Evolutionary conservation across 164 flowering plant species (phyloP).

Genomic region (Magnolia kwangsiensis): DNA sequence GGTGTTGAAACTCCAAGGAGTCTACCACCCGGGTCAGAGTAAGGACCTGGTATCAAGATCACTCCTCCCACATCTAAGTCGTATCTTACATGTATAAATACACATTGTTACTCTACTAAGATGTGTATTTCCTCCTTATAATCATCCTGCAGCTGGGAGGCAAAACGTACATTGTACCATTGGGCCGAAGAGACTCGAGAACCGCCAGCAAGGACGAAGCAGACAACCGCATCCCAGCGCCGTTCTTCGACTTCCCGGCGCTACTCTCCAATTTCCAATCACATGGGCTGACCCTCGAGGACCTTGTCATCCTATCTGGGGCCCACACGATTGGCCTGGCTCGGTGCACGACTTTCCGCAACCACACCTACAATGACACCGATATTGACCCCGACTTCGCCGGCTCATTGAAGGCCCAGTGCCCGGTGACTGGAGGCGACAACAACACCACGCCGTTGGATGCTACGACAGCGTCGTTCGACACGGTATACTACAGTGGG

Average conservation of each 20-base stretch:
- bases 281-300: slow-evolving; percentile 24
- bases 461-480: slow-evolving; percentile 10
- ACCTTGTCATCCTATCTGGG: slow-evolving; percentile 29
- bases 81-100: too few species aligned
- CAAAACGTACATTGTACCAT: slow-evolving; percentile 21
- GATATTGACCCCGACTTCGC: slow-evolving; percentile 22
- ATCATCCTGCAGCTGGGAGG: slow-evolving; percentile 33
- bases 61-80: too few species aligned
- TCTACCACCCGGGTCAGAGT: too few species aligned
- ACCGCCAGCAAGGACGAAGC: slow-evolving; percentile 26
- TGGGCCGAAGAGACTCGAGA: slow-evolving; percentile 34
- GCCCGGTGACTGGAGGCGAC: slow-evolving; percentile 25
- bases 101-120: background rate
- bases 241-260: slow-evolving; percentile 19
- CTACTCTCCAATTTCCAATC: slow-evolving; percentile 23
- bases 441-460: slow-evolving; percentile 20
- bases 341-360: slow-evolving; percentile 22
- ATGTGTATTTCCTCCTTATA: too few species aligned
- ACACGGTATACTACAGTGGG: slow-evolving; percentile 18
- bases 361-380: slow-evolving; percentile 27
- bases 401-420: background rate
- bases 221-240: slow-evolving; percentile 25
- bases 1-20: too few species aligned
- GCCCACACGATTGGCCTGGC: slow-evolving; percentile 34
- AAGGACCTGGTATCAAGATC: too few species aligned